phyloP scores from a whole-genome alignment of 495 filamentous ascomycete species.

The Ascodesmis nigricans region DNA sequence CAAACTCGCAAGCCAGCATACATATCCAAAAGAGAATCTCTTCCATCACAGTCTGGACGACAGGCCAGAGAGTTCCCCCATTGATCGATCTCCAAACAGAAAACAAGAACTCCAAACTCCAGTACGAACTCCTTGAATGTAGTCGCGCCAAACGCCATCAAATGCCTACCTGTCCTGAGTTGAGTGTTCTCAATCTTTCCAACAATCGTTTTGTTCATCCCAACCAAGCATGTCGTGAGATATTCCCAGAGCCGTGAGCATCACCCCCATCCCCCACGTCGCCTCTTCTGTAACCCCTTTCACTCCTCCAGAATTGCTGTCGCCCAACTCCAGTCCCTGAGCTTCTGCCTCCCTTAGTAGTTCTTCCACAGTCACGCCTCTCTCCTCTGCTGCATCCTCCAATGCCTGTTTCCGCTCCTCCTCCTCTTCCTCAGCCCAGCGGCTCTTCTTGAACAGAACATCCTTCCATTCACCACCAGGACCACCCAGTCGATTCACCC shows the following conservation, averaged over 20 bases:
- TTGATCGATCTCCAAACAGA: too few species aligned
- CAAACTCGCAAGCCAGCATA: too few species aligned
- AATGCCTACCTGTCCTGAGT: too few species aligned
- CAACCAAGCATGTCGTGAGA: conserved; percentile 4
- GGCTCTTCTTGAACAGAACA: conserved; percentile 13
- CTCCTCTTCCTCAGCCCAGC: conserved; percentile 12
- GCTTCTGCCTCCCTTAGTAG: conserved; percentile 6
- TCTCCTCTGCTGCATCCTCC: conserved; percentile 2
- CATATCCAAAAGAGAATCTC: too few species aligned
- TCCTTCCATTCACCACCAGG: conserved; percentile 17
- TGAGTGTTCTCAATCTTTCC: too few species aligned
- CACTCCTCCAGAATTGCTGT: not conserved
- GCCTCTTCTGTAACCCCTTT: conserved; percentile 1
- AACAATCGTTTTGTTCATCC: not conserved
- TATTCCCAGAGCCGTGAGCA: conserved; percentile 19
- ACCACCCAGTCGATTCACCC: conserved; percentile 17
- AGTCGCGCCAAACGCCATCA: too few species aligned
- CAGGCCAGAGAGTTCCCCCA: too few species aligned
- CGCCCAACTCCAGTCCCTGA: conserved; percentile 12
- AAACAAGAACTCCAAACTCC: too few species aligned
- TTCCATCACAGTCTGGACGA: too few species aligned
- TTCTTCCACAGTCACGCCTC: conserved; percentile 1
- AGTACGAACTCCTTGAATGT: too few species aligned
- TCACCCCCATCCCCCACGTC: conserved; percentile 20
- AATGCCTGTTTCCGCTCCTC: conserved; percentile 9